Evolutionary conservation across 805 yeast genomes (phyloP), one percentile per base, ranked within the genome.

Genomic region (Saccharomycopsis fodiens): DNA sequence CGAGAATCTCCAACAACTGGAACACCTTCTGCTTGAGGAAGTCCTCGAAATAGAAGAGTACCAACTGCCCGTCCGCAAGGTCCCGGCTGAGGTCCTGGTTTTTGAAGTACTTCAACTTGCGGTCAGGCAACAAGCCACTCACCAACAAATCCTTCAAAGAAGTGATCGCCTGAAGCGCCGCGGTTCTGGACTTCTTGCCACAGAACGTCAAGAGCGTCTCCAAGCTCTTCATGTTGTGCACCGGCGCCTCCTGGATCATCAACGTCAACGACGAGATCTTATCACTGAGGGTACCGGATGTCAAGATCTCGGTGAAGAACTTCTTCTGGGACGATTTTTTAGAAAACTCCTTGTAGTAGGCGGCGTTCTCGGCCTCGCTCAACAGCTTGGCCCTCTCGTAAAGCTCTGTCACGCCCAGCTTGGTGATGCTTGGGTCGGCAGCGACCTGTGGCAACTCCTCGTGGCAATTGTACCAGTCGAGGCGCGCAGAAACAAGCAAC

Each of bases 201-300:
- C 96, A 86, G 67, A 82, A 85, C 3, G 77, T 73, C 51, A 85
- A 60, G 52, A 93, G 66, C 32, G 82, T 82, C 53, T 86, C 95
- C 47, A 93, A 69, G 0, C 96, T 86, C 60, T 86, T 85, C 43
- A 81, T 59, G 55, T 91, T 85, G 60, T 93, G 97, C 45, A 88
- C 61, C 4, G 98, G 98, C 2, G 97, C 89, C 66, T 93, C 97
- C 61, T 93, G 97, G 40, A 89, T 76, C 59, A 93, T 70, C 59
- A 93, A 76, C 1, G 98, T 91, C 59, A 93, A 72, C 0, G 98
- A 96, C 40, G 96, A 85, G 45, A 93, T 85, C 66, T 93, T 88
- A 81, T 93, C 98, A 56, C 79, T 82, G 56, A 91, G 72, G 0
- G 98, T 93, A 85, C 98, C 98, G 54, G 79, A 82, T 4, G 88